phyloP scores from a whole-genome alignment of 2,329 filamentous ascomycete genomes.

The Xylaria sp. region DNA sequence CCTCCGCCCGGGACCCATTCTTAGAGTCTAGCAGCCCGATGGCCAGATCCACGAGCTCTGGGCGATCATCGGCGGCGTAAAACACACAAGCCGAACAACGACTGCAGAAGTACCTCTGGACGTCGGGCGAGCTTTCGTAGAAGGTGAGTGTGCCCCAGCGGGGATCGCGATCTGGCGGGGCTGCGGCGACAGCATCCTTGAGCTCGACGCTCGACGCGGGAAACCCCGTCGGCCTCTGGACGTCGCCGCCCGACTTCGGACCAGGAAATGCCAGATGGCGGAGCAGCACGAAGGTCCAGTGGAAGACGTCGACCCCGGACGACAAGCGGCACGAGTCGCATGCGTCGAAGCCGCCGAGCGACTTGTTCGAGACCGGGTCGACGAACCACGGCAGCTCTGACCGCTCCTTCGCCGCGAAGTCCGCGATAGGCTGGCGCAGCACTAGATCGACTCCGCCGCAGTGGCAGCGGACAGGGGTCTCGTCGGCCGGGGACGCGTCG shows the following conservation, averaged over 20 bases:
- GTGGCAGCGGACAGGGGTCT: conserved; percentile 55
- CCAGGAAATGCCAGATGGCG: conserved; percentile 51
- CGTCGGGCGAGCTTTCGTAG: conserved; percentile 56
- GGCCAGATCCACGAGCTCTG: conserved; percentile 56
- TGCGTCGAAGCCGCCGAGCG: conserved; percentile 53
- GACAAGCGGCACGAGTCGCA: conserved; percentile 60
- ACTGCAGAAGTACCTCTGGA: conserved; percentile 61
- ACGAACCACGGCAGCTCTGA: conserved; percentile 56
- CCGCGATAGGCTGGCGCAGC: conserved; percentile 48
- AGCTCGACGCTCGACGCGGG: conserved; percentile 49
- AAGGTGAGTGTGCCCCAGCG: conserved; percentile 56
- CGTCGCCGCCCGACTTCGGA: background rate
- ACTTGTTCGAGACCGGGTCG: conserved; percentile 55
- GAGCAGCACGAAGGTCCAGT: conserved; percentile 58
- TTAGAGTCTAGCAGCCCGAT: conserved; percentile 57
- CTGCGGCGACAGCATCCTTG: conserved; percentile 48
- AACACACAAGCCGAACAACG: conserved; percentile 60
- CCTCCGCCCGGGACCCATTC: conserved; percentile 59
- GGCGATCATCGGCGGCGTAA: conserved; percentile 54
- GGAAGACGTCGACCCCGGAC: conserved; percentile 55
- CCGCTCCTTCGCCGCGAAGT: conserved; percentile 43
- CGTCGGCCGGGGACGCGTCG: conserved; percentile 28
- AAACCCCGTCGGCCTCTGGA: conserved; percentile 38
- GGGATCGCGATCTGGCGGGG: conserved; percentile 45
- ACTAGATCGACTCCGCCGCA: conserved; percentile 59